These are phyloP conservation scores for Starmera pachycereana DNA, from an alignment of 805 yeast species.

Conservation along the genomic window DNA sequence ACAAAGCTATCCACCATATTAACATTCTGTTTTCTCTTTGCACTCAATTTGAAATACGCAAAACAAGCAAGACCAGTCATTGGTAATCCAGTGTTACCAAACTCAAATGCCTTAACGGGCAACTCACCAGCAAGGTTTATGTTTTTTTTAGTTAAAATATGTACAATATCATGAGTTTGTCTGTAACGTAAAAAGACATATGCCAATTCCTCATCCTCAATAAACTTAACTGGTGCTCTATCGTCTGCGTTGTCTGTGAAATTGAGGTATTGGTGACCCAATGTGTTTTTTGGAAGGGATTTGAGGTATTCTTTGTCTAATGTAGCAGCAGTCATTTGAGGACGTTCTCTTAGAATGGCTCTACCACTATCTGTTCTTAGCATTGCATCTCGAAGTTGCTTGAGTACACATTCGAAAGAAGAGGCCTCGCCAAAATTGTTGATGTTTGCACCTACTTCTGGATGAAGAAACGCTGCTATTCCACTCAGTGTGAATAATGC, in stretches of 20 bases:
- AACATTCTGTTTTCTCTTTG: slow-evolving; percentile 46
- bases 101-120: slow-evolving; percentile 86
- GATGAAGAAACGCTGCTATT: slow-evolving; percentile 66
- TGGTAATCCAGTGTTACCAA: slow-evolving; percentile 84
- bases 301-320: slow-evolving; percentile 54
- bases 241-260: slow-evolving; percentile 95
- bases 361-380: slow-evolving; percentile 68
- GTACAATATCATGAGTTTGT: slow-evolving; percentile 96
- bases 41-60: slow-evolving; percentile 71
- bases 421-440: slow-evolving; percentile 88
- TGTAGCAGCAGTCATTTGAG: slow-evolving; percentile 68
- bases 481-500: slow-evolving; percentile 66
- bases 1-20: slow-evolving; percentile 54
- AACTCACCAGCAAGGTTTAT: slow-evolving; percentile 94
- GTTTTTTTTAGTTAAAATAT: slow-evolving; percentile 83
- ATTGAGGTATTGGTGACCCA: slow-evolving; percentile 72
- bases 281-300: slow-evolving; percentile 50
- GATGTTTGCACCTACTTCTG: slow-evolving; percentile 64
- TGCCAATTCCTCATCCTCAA: slow-evolving; percentile 84
- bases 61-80: slow-evolving; percentile 89
- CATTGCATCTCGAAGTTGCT: slow-evolving; percentile 60
- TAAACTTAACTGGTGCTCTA: slow-evolving; percentile 76
- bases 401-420: slow-evolving; percentile 61
- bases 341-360: slow-evolving; percentile 64
- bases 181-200: slow-evolving; percentile 90